phyloP scores from a whole-genome alignment of 1,139 yeast species.

The Zygoascus hellenicus region DNA sequence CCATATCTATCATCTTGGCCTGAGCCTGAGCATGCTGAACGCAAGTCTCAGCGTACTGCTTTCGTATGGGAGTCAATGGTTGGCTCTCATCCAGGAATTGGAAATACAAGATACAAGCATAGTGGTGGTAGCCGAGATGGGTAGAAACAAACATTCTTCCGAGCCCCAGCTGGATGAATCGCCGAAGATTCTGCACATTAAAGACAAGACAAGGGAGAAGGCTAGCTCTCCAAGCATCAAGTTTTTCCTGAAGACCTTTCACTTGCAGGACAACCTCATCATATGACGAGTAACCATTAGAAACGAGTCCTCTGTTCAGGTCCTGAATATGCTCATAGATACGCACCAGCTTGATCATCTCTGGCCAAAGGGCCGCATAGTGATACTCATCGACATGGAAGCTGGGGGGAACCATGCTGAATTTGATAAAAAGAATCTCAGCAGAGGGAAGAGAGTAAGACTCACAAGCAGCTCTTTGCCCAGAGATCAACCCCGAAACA shows the following conservation, averaged over 20 bases:
- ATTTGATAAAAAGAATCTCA: slow-evolving; percentile 6
- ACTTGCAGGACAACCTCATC: slow-evolving; percentile 2
- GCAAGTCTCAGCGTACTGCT: slow-evolving; percentile 4
- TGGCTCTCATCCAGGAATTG: slow-evolving; percentile 12
- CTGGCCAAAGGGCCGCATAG: slow-evolving; percentile 9
- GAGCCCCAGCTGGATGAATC: slow-evolving; percentile 3
- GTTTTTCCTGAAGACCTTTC: not conserved
- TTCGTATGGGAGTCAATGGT: not conserved
- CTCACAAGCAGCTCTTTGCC: not conserved
- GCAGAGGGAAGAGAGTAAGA: slow-evolving; percentile 3
- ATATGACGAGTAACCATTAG: not conserved
- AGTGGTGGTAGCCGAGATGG: slow-evolving; percentile 11
- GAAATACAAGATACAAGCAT: slow-evolving; percentile 8
- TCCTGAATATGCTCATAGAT: slow-evolving; percentile 9
- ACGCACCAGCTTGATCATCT: slow-evolving; percentile 10
- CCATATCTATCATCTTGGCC: slow-evolving; percentile 4
- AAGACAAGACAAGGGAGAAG: slow-evolving; percentile 1
- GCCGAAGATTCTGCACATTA: slow-evolving; percentile 3
- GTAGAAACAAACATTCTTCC: slow-evolving; percentile 9
- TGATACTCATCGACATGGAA: not conserved
- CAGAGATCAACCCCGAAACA: slow-evolving; percentile 9
- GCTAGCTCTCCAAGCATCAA: slow-evolving; percentile 3
- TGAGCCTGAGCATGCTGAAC: slow-evolving; percentile 6
- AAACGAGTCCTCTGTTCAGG: slow-evolving; percentile 4
- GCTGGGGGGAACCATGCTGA: not conserved